Evolutionary conservation across 371 early-diverging fungal genomes (phyloP), one percentile per base, ranked within the genome.

Genomic region (Gilbertella persicaria): DNA sequence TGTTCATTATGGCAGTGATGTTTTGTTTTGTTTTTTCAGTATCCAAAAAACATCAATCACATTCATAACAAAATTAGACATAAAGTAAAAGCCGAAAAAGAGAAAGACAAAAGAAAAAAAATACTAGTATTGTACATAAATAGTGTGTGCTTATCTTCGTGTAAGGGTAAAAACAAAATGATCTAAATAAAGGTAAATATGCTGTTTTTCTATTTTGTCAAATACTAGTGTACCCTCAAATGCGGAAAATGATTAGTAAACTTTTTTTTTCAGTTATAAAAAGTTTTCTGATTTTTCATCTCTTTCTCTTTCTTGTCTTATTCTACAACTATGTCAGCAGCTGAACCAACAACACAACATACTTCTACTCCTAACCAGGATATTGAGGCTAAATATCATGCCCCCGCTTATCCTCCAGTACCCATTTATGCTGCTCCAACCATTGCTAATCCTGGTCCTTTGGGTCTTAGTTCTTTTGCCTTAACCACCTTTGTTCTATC

Each of bases 401-500:
- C 25, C 5, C 47, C 7, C 36, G 24, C 43, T 21, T 30, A 41
- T 14, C 42, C 51, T 17, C 35, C 58, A 23, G 25, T 42, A 25
- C 64, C 62, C 17, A 25, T 68, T 23, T 54, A 58, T 45, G 55
- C 61, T 36, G 42, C 62, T n/a, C 55, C 61, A 24, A 59, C 59
- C 17, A 58, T 73, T 38, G 89, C 76, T 45, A 85, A 90, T 58
- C 89, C 90, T 8, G 85, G 77, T 50, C 89, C 90, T 33, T 73
- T 89, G 17, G 90, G 88, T 17, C 82, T 89, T 13, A 75, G 75
- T 46, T 67, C 80, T 20, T 89, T 87, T 54, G 90, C 88, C 13
- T 63, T 88, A 56, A 86, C 87, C 13, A 90, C 90, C 19, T 82
- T 89, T 56, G 85, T 86, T 48, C 64, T 84, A 20, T 79, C 79